These are phyloP conservation scores for Isabelozyma gotoi DNA, from an alignment of 805 yeast genomes.

Conservation along the genomic window DNA sequence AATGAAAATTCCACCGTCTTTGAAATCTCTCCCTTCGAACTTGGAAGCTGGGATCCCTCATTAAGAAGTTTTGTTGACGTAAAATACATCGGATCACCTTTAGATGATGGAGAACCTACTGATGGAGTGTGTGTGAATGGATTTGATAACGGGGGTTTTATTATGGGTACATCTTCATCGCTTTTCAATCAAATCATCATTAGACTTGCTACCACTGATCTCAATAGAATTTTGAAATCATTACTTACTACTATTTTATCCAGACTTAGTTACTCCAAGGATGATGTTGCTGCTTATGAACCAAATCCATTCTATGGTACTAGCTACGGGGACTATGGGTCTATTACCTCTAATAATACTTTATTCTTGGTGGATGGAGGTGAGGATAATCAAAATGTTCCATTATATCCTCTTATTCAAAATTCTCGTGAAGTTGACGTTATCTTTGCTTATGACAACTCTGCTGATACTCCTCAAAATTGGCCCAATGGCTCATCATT, in stretches of 20 bases:
- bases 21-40: constrained; percentile 38
- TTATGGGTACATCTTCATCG: constrained; percentile 41
- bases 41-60: constrained; percentile 45
- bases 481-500: constrained; percentile 47
- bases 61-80: constrained; percentile 28
- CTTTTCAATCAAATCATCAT: constrained; percentile 35
- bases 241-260: constrained; percentile 24
- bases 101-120: constrained; percentile 18
- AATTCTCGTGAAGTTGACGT: constrained; percentile 35
- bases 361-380: constrained; percentile 44
- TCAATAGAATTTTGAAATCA: constrained; percentile 20
- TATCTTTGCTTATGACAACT: constrained; percentile 42
- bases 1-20: constrained; percentile 64
- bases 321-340: constrained; percentile 12
- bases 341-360: constrained; percentile 23
- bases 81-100: constrained; percentile 28
- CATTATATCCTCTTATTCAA: constrained; percentile 41
- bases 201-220: constrained; percentile 18
- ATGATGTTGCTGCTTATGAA: constrained; percentile 38
- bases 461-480: constrained; percentile 34
- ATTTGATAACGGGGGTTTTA: constrained; percentile 39
- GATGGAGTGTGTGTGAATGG: constrained; percentile 22
- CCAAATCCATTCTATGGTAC: constrained; percentile 41
- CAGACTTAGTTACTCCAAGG: constrained; percentile 20
- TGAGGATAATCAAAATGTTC: constrained; percentile 43